Conservation (phyloP, 2,329 filamentous ascomycete species). For the Penicillium freii region DNA sequence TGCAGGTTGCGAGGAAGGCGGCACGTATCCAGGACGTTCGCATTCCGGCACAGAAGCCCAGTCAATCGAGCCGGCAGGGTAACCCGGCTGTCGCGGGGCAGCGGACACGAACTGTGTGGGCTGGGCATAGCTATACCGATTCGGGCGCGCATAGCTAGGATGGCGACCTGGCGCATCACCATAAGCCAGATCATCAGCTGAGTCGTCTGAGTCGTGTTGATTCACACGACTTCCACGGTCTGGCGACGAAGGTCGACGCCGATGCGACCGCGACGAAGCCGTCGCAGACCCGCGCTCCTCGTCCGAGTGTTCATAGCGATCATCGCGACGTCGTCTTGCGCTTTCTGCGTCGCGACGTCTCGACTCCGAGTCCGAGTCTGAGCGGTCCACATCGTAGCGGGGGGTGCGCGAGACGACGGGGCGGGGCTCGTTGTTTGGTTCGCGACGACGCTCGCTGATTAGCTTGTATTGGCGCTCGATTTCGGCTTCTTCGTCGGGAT, state of each 20-base stretch:
- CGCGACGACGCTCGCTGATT: slow-evolving; percentile 14
- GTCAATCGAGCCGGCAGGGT: slow-evolving; percentile 19
- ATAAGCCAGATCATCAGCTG: slow-evolving; percentile 40
- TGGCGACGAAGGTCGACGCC: slow-evolving; percentile 22
- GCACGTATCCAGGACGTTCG: slow-evolving; percentile 44
- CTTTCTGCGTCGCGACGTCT: slow-evolving; percentile 8
- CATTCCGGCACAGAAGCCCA: slow-evolving; percentile 43
- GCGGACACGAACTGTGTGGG: slow-evolving; percentile 22
- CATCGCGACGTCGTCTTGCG: slow-evolving; percentile 18
- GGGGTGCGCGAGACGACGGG: slow-evolving; percentile 13
- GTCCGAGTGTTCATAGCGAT: slow-evolving; percentile 29
- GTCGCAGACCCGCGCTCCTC: slow-evolving; percentile 19
- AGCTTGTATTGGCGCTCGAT: slow-evolving; percentile 25
- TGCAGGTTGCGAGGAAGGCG: slow-evolving; percentile 33
- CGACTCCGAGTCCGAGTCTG: slow-evolving; percentile 24
- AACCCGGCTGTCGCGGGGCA: slow-evolving; percentile 13
- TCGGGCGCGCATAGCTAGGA: slow-evolving; percentile 37
- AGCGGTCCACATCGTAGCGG: slow-evolving; percentile 23
- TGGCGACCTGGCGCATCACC: slow-evolving; percentile 33
- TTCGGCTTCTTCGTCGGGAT: slow-evolving; percentile 20
- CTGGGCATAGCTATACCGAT: slow-evolving; percentile 34
- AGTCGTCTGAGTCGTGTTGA: slow-evolving; percentile 26
- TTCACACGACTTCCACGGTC: slow-evolving; percentile 21
- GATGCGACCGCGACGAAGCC: slow-evolving; percentile 16
- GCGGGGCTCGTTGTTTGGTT: background rate